Conservation (phyloP, 306 rosid genomes). For the Astragalus membranaceus region DNA sequence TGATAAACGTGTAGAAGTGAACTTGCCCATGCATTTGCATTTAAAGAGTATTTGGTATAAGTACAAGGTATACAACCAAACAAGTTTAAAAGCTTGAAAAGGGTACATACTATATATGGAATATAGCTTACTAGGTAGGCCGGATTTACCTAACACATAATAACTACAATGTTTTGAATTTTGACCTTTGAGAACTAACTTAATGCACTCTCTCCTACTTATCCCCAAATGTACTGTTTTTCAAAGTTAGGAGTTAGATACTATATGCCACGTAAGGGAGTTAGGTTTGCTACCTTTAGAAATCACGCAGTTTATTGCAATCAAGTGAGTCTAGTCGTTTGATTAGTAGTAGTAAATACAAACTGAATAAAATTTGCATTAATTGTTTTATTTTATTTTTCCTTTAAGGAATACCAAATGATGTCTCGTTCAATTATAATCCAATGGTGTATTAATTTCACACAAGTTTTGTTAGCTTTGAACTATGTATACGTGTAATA, state of each 20-base stretch:
- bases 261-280: not conserved
- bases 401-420: not conserved
- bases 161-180: conserved; percentile 22
- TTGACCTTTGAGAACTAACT: conserved; percentile 16
- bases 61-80: conserved; percentile 14
- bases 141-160: conserved; percentile 28
- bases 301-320: no score
- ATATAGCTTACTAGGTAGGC: conserved; percentile 20
- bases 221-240: not conserved
- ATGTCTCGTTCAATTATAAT: not conserved
- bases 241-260: not conserved
- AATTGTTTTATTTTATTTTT: no score
- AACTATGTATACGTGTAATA: not conserved
- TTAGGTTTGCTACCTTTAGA: no score
- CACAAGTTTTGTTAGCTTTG: not conserved
- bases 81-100: not conserved
- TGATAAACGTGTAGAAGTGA: conserved; percentile 30
- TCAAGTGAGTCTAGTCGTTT: no score
- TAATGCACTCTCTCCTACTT: not conserved
- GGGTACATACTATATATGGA: conserved; percentile 1
- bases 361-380: not conserved
- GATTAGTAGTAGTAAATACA: no score
- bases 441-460: not conserved
- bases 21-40: conserved; percentile 35
- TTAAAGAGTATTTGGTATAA: conserved; percentile 17